phyloP scores from a whole-genome alignment of 2,329 filamentous ascomycete species.

The Arthrobotrys megalospora region DNA sequence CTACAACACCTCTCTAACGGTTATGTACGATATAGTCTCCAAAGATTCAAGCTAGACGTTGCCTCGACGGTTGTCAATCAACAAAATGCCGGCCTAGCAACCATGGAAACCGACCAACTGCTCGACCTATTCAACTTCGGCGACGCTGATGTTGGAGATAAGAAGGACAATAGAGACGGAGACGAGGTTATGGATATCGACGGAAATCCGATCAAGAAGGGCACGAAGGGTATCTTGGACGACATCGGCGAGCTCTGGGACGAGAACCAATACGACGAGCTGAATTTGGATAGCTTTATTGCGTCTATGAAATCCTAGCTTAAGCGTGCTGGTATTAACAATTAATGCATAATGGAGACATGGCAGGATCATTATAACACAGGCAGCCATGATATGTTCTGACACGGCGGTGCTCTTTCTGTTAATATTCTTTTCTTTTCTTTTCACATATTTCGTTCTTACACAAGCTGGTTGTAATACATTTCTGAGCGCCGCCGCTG shows the following conservation, averaged over 20 bases:
- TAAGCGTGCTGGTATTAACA: background rate
- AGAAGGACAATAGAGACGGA: slow-evolving; percentile 73
- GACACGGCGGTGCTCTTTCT: slow-evolving; percentile 16
- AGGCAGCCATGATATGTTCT: slow-evolving; percentile 1
- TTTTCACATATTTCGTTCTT: background rate
- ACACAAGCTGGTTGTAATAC: slow-evolving; percentile 19
- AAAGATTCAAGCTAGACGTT: slow-evolving; percentile 99
- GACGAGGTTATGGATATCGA: slow-evolving; percentile 95
- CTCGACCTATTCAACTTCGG: slow-evolving; percentile 95
- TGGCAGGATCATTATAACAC: slow-evolving; percentile 17
- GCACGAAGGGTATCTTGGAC: slow-evolving; percentile 96
- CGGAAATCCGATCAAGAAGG: slow-evolving; percentile 91
- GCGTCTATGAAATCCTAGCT: slow-evolving; percentile 81
- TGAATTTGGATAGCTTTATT: slow-evolving; percentile 94
- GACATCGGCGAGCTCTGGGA: slow-evolving; percentile 98
- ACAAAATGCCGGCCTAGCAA: slow-evolving; percentile 92
- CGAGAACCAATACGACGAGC: slow-evolving; percentile 97
- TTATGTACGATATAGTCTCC: slow-evolving; percentile 74
- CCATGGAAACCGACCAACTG: slow-evolving; percentile 99
- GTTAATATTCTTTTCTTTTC: slow-evolving; percentile 17
- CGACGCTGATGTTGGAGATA: slow-evolving; percentile 77
- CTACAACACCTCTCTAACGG: slow-evolving; percentile 29
- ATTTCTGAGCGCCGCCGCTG: slow-evolving; percentile 9
- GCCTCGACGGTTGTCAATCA: slow-evolving; percentile 98
- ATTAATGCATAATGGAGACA: background rate